A percentile compares a stretch with the other conserved stretches of the same genome.
phyloP scores from a whole-genome alignment of 306 rosid genomes.

The Vicia villosa region DNA sequence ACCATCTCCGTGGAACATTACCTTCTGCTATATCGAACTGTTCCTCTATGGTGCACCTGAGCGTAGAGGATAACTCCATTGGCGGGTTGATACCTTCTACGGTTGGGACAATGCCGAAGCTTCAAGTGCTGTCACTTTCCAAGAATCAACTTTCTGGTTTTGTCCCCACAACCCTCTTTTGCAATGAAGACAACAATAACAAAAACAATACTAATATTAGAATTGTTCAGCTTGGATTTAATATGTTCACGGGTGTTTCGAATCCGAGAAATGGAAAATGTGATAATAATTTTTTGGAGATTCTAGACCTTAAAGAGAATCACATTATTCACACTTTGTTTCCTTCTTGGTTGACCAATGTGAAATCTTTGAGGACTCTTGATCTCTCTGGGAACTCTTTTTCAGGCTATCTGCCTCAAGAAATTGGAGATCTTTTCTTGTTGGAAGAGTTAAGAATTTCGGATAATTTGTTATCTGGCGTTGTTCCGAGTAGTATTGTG shows the following conservation, averaged over 20 bases:
- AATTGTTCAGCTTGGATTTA: slow-evolving; percentile 55
- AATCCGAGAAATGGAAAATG: slow-evolving; percentile 54
- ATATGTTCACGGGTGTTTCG: slow-evolving; percentile 67
- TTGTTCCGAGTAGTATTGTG: slow-evolving; percentile 55
- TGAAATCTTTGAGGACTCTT: slow-evolving; percentile 48
- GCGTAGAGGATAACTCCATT: slow-evolving; percentile 61
- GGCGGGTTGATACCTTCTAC: slow-evolving; percentile 70
- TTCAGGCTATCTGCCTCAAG: slow-evolving; percentile 52
- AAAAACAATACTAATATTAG: slow-evolving; percentile 31
- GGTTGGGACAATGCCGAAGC: slow-evolving; percentile 58
- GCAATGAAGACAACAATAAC: slow-evolving; percentile 33
- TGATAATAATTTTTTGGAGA: slow-evolving; percentile 47
- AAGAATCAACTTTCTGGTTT: slow-evolving; percentile 58
- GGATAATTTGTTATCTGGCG: slow-evolving; percentile 60
- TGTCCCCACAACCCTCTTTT: slow-evolving; percentile 61
- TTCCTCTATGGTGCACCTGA: slow-evolving; percentile 56
- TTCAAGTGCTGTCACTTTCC: slow-evolving; percentile 68
- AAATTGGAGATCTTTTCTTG: slow-evolving; percentile 50
- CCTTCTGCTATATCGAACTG: slow-evolving; percentile 79
- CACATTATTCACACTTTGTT: slow-evolving; percentile 47
- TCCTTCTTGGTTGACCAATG: slow-evolving; percentile 65
- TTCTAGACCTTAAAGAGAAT: slow-evolving; percentile 57
- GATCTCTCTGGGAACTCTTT: slow-evolving; percentile 76
- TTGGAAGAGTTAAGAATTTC: slow-evolving; percentile 55
- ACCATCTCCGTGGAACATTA: slow-evolving; percentile 56